Percentiles rank a stretch among this genome's conserved stretches.
Conservation (phyloP, 2,329 filamentous ascomycete genomes). For the Neocucurbitaria cava region DNA sequence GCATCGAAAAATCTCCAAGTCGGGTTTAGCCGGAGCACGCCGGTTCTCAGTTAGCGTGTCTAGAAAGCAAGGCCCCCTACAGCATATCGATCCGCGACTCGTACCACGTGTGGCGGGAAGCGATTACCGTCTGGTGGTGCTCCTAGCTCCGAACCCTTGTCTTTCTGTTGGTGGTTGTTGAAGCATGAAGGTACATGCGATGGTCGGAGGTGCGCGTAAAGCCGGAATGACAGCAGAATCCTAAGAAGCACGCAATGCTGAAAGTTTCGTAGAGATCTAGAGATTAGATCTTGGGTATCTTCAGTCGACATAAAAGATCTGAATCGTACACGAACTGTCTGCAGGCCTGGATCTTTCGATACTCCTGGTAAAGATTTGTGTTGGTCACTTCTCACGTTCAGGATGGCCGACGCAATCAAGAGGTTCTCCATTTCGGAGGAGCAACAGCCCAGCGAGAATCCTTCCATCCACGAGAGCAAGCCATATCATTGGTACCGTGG, state of each 20-base stretch:
- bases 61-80: neutral
- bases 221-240: neutral
- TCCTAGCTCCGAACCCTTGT: neutral
- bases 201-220: neutral
- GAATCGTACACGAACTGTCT: neutral
- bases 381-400: neutral
- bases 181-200: neutral
- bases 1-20: conserved; percentile 1
- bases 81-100: neutral
- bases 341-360: neutral
- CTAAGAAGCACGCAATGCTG: conserved; percentile 5
- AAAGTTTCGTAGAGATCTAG: neutral
- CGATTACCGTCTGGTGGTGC: neutral
- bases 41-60: neutral
- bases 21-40: neutral
- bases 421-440: neutral
- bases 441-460: neutral
- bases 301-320: neutral
- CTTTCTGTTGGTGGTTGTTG: neutral
- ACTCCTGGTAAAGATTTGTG: neutral
- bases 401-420: neutral
- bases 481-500: conserved; percentile 29
- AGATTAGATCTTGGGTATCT: neutral
- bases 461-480: neutral
- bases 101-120: neutral